Evolutionary conservation across 2,329 filamentous ascomycete species (phyloP).

Genomic region (Trichoderma pleuroti): DNA sequence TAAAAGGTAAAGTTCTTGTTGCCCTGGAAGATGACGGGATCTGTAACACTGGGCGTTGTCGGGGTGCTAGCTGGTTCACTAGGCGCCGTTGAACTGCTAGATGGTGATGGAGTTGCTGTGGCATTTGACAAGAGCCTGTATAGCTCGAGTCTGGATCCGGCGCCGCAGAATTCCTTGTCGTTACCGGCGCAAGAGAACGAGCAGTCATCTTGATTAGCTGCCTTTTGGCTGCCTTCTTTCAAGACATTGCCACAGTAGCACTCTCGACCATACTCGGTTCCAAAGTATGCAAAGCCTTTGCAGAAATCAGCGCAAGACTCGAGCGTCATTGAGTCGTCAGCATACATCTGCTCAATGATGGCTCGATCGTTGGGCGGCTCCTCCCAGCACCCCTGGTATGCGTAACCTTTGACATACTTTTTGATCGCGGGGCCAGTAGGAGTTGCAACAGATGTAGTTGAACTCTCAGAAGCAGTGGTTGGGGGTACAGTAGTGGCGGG

Average conservation of each 20-base stretch:
- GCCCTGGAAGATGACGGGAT: constrained; percentile 30
- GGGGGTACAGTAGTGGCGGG: constrained; percentile 18
- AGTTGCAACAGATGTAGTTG: constrained; percentile 26
- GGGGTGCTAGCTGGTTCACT: constrained; percentile 8
- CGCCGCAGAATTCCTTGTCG: constrained; percentile 35
- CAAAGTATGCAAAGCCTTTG: constrained; percentile 31
- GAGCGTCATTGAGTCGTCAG: constrained; percentile 36
- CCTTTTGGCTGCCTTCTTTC: constrained; percentile 28
- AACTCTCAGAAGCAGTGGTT: neutral
- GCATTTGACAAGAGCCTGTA: constrained; percentile 26
- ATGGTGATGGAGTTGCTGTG: neutral
- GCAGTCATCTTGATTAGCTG: constrained; percentile 33
- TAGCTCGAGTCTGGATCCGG: constrained; percentile 18
- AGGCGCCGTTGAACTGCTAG: constrained; percentile 20
- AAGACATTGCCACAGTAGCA: constrained; percentile 39
- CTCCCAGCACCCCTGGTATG: constrained; percentile 37
- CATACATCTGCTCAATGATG: constrained; percentile 28
- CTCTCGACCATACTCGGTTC: constrained; percentile 36
- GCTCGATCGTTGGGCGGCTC: constrained; percentile 34
- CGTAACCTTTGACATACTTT: constrained; percentile 24
- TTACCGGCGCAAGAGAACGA: constrained; percentile 34
- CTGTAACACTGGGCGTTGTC: constrained; percentile 25
- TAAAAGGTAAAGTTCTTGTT: constrained; percentile 39
- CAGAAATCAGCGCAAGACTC: constrained; percentile 34
- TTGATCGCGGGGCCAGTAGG: constrained; percentile 19